Conservation (phyloP, 2,329 filamentous ascomycete species). For the Monosporascus sp. region DNA sequence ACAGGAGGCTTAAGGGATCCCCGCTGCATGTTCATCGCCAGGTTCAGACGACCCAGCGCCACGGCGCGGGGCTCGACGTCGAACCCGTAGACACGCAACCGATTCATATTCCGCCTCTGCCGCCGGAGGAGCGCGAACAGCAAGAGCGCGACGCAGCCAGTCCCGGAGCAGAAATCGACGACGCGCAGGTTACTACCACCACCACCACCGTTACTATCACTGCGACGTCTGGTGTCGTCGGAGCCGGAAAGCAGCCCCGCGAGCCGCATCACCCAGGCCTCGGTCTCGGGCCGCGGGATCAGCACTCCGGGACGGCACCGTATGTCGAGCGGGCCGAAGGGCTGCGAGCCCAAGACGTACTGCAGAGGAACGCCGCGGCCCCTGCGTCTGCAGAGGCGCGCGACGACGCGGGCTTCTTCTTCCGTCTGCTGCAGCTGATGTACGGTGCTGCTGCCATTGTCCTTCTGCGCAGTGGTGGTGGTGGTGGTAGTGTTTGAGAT, state of each 20-base stretch:
- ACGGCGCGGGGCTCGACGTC: conserved; percentile 68
- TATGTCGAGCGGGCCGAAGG: conserved; percentile 79
- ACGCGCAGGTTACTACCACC: conserved; percentile 44
- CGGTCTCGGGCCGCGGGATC: conserved; percentile 77
- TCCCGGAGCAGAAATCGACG: conserved; percentile 84
- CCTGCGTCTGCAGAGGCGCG: conserved; percentile 41
- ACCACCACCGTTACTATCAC: conserved; percentile 4
- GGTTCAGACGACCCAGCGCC: conserved; percentile 59
- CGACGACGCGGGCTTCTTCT: conserved; percentile 16
- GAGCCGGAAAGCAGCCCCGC: conserved; percentile 34
- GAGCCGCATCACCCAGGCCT: conserved; percentile 58
- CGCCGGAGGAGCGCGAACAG: conserved; percentile 57
- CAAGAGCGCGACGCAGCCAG: conserved; percentile 81
- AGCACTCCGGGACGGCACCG: conserved; percentile 71
- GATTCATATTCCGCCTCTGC: conserved; percentile 21
- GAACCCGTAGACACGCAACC: conserved; percentile 53
- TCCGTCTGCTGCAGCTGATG: not conserved
- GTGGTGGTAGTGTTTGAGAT: not conserved
- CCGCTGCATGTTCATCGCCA: conserved; percentile 40
- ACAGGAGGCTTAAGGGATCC: conserved; percentile 17
- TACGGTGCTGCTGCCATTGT: not conserved
- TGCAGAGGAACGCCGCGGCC: conserved; percentile 71
- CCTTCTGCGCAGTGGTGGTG: not conserved
- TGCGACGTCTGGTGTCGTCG: not conserved
- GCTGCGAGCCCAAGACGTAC: conserved; percentile 83